These are phyloP conservation scores for Vigna mungo DNA, from an alignment of 306 rosid genomes.

Conservation along the genomic window DNA sequence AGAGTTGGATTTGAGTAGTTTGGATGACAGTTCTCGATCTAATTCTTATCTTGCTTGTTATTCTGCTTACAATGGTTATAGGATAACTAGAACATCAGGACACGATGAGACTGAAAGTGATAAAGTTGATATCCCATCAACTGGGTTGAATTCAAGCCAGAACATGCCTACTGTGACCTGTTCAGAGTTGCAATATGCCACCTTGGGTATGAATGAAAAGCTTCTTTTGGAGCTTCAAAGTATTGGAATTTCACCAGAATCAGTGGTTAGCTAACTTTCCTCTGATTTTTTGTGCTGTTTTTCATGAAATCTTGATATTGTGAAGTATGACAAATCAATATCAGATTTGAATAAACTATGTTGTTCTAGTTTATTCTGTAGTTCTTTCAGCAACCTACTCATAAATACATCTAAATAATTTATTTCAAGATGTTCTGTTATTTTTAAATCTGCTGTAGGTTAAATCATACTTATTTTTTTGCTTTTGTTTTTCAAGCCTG, in stretches of 20 bases:
- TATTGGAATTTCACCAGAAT: conserved; percentile 77
- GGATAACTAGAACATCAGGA: conserved; percentile 55
- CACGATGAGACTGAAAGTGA: conserved; percentile 59
- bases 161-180: conserved; percentile 49
- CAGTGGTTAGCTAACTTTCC: conserved; percentile 62
- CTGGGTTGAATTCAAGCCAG: conserved; percentile 53
- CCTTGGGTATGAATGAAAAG: conserved; percentile 69
- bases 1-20: conserved; percentile 60
- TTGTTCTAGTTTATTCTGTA: conserved; percentile 35
- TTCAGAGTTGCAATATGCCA: conserved; percentile 73
- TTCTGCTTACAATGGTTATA: conserved; percentile 64
- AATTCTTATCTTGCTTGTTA: conserved; percentile 64
- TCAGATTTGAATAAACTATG: conserved; percentile 20
- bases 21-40: conserved; percentile 55
- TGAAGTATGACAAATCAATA: background rate
- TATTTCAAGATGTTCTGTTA: conserved; percentile 15
- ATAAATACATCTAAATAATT: conserved; percentile 27
- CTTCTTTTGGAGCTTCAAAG: conserved; percentile 89
- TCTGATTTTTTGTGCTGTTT: conserved; percentile 8
- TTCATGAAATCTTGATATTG: conserved; percentile 17
- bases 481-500: conserved; percentile 63
- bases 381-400: conserved; percentile 20
- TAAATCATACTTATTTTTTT: conserved; percentile 41
- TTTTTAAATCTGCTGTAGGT: conserved; percentile 21
- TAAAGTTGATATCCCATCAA: conserved; percentile 48